These are phyloP conservation scores for Solanum etuberosum DNA, from an alignment of 257 asterid species.

Conservation along the genomic window DNA sequence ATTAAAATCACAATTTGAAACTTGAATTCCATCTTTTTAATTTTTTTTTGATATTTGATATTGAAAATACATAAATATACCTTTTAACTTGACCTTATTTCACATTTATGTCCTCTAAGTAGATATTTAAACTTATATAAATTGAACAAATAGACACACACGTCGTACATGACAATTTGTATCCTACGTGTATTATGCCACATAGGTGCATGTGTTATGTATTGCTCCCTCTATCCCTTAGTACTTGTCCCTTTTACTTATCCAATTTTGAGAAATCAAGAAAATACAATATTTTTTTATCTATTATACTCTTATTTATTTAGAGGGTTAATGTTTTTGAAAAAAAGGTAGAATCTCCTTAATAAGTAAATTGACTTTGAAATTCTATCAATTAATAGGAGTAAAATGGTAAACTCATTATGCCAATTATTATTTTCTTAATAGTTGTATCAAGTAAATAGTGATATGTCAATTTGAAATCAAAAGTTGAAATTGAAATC, in stretches of 20 bases:
- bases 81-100: background rate
- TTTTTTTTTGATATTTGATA: no score
- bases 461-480: background rate
- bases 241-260: background rate
- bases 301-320: background rate
- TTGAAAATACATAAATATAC: background rate
- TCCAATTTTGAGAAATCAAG: background rate
- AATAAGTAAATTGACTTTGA: no score
- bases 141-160: no score
- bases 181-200: background rate
- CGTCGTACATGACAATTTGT: fast-evolving
- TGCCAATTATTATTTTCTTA: fast-evolving
- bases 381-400: no score
- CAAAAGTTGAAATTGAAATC: background rate
- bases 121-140: no score
- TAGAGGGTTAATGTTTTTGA: background rate
- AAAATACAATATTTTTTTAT: no score
- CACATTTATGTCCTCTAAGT: background rate
- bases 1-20: background rate
- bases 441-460: no score
- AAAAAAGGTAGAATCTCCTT: background rate
- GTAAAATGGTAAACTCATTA: no score
- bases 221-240: background rate
- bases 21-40: background rate
- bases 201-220: background rate